These are phyloP conservation scores for Neonectria punicea DNA, from an alignment of 2,329 filamentous ascomycete species.

Conservation along the genomic window DNA sequence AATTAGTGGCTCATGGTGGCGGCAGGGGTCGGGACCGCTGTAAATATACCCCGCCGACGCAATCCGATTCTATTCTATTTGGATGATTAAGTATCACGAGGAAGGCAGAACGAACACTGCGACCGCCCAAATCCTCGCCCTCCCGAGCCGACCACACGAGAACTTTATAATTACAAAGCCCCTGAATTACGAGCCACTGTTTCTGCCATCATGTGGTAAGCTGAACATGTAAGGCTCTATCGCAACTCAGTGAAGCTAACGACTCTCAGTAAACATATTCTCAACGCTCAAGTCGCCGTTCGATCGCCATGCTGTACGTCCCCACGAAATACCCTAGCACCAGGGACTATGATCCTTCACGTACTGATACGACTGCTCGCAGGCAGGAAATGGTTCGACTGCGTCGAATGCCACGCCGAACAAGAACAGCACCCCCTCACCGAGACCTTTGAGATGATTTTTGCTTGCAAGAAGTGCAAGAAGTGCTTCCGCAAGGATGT, in stretches of 20 bases:
- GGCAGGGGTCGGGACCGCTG: slow-evolving; percentile 23
- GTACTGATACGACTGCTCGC: slow-evolving; percentile 7
- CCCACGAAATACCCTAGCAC: not conserved
- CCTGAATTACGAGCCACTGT: not conserved
- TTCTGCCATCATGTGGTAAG: slow-evolving; percentile 52
- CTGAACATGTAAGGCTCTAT: not conserved
- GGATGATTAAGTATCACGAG: slow-evolving; percentile 14
- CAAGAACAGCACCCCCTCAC: slow-evolving; percentile 79
- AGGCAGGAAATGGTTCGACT: slow-evolving; percentile 99
- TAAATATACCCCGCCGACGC: slow-evolving; percentile 29
- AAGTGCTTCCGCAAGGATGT: slow-evolving; percentile 98
- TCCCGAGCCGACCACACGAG: not conserved
- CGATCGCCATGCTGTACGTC: slow-evolving; percentile 91
- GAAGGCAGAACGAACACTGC: not conserved
- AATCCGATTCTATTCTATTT: slow-evolving; percentile 11
- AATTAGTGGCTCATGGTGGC: slow-evolving; percentile 3
- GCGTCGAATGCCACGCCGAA: slow-evolving; percentile 92
- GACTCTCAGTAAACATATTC: slow-evolving; percentile 84
- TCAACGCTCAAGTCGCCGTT: slow-evolving; percentile 97
- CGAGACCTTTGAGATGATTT: slow-evolving; percentile 87
- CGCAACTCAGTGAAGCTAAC: not conserved
- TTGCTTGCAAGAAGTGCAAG: slow-evolving; percentile 98
- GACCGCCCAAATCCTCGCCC: not conserved
- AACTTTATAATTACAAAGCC: not conserved
- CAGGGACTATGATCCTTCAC: too few relatives aligned